These are phyloP conservation scores for Chamaecyparis obtusa DNA, from an alignment of 75 land plant species.

Conservation along the genomic window DNA sequence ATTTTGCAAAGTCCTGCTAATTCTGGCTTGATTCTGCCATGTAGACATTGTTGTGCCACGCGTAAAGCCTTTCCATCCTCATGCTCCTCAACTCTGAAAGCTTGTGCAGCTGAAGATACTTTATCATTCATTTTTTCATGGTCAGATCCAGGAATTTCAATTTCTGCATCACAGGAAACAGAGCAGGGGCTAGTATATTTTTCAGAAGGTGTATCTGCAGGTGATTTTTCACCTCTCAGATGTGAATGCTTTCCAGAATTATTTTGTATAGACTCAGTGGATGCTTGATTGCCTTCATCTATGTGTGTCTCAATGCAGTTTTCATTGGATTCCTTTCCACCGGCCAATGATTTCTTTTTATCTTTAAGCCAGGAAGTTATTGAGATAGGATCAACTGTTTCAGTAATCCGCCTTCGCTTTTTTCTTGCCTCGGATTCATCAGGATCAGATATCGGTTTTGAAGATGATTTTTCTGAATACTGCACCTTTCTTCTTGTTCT, in stretches of 20 bases:
- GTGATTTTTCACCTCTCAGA: neutral
- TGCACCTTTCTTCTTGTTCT: slow-evolving; percentile 58
- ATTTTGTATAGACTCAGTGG: neutral
- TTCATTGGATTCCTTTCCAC: slow-evolving; percentile 1
- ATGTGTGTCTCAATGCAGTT: neutral
- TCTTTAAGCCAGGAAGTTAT: slow-evolving; percentile 13
- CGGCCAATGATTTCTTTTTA: slow-evolving; percentile 6
- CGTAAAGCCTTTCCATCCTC: slow-evolving; percentile 17
- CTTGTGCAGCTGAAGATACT: slow-evolving; percentile 10
- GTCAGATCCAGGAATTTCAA: neutral
- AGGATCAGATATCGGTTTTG: slow-evolving; percentile 13
- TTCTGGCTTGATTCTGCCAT: slow-evolving; percentile 42
- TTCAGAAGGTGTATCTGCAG: neutral
- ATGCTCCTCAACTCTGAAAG: slow-evolving; percentile 3
- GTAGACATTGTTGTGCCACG: slow-evolving; percentile 39
- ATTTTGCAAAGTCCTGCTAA: slow-evolving; percentile 37
- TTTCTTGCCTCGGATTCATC: slow-evolving; percentile 28
- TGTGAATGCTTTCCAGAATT: neutral
- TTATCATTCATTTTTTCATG: neutral
- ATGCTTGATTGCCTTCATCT: slow-evolving; percentile 4
- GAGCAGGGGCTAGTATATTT: slow-evolving; percentile 3
- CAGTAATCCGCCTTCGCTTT: slow-evolving; percentile 35
- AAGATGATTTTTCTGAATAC: slow-evolving; percentile 24
- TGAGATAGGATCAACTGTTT: slow-evolving; percentile 10
- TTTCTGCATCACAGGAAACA: slow-evolving; percentile 5